phyloP scores from a whole-genome alignment of 306 rosid species.

The Rubus idaeus region DNA sequence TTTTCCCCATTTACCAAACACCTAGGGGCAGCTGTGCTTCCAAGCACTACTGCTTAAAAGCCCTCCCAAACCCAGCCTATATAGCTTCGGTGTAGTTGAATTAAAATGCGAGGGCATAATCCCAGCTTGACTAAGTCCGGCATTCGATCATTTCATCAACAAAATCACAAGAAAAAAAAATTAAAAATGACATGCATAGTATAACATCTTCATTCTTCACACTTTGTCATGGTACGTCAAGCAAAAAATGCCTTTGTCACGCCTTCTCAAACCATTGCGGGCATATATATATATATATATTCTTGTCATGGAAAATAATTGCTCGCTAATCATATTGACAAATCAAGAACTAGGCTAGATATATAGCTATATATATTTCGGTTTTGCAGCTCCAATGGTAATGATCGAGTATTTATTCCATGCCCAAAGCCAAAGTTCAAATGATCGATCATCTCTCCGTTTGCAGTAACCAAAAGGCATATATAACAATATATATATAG shows the following conservation, averaged over 20 bases:
- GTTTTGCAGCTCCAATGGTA: background rate
- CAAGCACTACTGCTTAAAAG: too few species aligned
- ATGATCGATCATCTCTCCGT: background rate
- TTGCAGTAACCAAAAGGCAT: background rate
- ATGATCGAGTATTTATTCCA: background rate
- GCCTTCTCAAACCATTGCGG: background rate
- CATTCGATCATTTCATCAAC: background rate
- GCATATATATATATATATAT: background rate
- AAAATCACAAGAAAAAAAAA: background rate
- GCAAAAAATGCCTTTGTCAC: background rate
- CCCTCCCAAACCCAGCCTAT: too few species aligned
- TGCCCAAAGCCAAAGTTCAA: background rate
- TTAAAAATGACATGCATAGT: background rate
- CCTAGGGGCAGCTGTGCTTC: too few species aligned
- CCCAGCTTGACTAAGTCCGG: too few species aligned
- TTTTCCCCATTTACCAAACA: too few species aligned
- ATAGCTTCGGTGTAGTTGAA: too few species aligned
- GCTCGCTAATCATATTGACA: background rate
- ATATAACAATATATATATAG: background rate
- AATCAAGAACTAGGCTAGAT: background rate
- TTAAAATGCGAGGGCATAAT: too few species aligned
- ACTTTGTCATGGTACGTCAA: background rate
- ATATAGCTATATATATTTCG: background rate
- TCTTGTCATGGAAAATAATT: background rate
- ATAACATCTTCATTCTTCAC: background rate